phyloP scores from a whole-genome alignment of 2,329 filamentous ascomycete species.

The Neurospora crassa region DNA sequence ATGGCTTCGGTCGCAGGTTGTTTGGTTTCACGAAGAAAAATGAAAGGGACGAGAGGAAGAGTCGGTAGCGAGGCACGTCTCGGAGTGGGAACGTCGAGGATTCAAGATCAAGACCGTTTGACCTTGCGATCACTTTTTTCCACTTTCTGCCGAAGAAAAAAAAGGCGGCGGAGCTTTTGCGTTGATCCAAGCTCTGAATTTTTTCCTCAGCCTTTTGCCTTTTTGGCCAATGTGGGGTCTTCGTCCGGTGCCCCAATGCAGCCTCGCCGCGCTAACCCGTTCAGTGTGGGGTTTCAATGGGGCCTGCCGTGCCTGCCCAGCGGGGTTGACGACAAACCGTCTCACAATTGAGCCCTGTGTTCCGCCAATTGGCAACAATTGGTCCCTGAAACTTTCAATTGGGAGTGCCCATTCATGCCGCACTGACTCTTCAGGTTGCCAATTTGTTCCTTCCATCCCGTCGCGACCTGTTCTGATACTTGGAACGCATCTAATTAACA shows the following conservation, averaged over 20 bases:
- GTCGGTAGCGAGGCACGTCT: constrained; percentile 12
- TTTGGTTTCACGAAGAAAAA: constrained; percentile 1
- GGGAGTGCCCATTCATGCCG: not conserved
- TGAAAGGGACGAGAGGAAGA: constrained; percentile 10
- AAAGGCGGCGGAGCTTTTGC: not conserved
- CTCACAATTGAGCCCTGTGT: not conserved
- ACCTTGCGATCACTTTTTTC: not conserved
- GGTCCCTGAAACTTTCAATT: not conserved
- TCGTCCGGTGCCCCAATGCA: not conserved
- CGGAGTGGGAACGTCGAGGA: constrained; percentile 2
- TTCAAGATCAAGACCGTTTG: not conserved
- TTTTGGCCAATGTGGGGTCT: constrained; percentile 19
- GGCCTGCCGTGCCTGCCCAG: not conserved
- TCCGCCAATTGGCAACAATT: not conserved
- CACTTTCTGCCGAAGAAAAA: not conserved
- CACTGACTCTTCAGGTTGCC: not conserved
- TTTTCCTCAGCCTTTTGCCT: constrained; percentile 21
- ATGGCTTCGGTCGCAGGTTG: not conserved
- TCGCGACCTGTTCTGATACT: not conserved
- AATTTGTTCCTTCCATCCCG: not conserved
- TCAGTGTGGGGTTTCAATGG: constrained; percentile 1
- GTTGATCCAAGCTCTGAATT: constrained; percentile 20
- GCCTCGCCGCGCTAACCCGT: constrained; percentile 4
- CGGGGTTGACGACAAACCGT: not conserved
- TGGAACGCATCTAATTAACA: not conserved